Conservation (phyloP, 805 yeast species). For the Candida piceae region DNA sequence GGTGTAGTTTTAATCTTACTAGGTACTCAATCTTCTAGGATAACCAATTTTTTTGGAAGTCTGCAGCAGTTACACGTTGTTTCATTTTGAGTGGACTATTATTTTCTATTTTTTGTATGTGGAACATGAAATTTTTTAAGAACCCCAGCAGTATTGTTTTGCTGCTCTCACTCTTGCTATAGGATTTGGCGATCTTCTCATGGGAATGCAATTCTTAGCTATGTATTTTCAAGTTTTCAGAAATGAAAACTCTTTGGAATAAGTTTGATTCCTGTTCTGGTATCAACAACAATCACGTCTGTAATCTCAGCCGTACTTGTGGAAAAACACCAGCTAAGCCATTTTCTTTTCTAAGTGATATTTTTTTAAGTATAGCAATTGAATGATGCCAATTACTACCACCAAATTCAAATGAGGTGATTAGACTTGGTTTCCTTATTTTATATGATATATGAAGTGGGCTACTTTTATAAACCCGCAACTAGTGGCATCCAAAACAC, state of each 20-base stretch:
- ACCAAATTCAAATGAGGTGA: slow-evolving; percentile 30
- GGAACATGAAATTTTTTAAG: slow-evolving; percentile 37
- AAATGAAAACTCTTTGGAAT: slow-evolving; percentile 41
- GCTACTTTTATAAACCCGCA: slow-evolving; percentile 38
- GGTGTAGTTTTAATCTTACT: slow-evolving; percentile 44
- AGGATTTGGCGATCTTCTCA: slow-evolving; percentile 38
- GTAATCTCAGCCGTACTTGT: slow-evolving; percentile 34
- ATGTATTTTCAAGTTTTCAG: slow-evolving; percentile 48
- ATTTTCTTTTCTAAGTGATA: slow-evolving; percentile 31
- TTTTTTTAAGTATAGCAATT: slow-evolving; percentile 36
- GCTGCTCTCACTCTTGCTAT: slow-evolving; percentile 34
- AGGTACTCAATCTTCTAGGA: slow-evolving; percentile 57
- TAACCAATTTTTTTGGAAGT: slow-evolving; percentile 44
- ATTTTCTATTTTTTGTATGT: slow-evolving; percentile 31
- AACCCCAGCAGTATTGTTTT: slow-evolving; percentile 36
- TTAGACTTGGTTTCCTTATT: slow-evolving; percentile 41
- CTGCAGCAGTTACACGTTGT: slow-evolving; percentile 45
- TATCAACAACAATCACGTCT: slow-evolving; percentile 37
- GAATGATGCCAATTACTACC: slow-evolving; percentile 41
- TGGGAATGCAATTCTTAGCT: slow-evolving; percentile 31
- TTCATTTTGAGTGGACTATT: slow-evolving; percentile 42
- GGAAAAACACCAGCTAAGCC: slow-evolving; percentile 38
- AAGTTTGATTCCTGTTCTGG: slow-evolving; percentile 37
- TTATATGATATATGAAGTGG: slow-evolving; percentile 44
- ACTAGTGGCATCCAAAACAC: slow-evolving; percentile 43